Base-by-base conservation (phyloP, 129 eudicot species). In the Ambrosia artemisiifolia region DNA sequence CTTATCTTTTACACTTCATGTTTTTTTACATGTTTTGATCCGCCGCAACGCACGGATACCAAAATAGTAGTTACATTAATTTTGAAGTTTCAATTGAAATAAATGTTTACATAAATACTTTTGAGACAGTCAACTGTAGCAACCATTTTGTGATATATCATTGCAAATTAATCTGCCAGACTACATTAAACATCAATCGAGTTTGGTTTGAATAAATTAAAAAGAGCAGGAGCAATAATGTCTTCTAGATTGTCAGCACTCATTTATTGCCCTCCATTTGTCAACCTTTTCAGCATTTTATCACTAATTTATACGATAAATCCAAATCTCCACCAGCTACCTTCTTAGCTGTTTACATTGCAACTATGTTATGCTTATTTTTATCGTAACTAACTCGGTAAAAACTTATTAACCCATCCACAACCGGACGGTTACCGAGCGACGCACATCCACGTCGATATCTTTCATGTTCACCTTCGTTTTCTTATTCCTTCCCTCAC, bases 221-320 rank as follows among this genome's bases (percentile, higher is more conserved):
- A 54, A 8, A 33, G 3, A 18, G 61, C 61, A 54, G 61, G 61
- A 54, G 34, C 47, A 20, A 65, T 66, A 75, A 77, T 69, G 38
- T 38, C 16, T 60, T 59, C 40, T 69, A 51, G 7, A 61, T 18
- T 62, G 76, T 77, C 44, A 46, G 71, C 36, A 7, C 57, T 69
- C 73, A 69, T 77, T 77, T 61, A 62, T 61, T 40, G 75, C 35
- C 49, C 71, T 63, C 65, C 76, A 70, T 70, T 77, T 77, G 76
- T 49, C 81, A 62, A 63, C 30, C 33, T 36, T 33, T 53, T 65
- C 42, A 71, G 24, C 17, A 61, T 30, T 18, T 50, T 63, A 50
- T 44, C 18, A 18, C 43, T 71, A 56, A 56, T 18, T 3, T 4
- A 42, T 16, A n/a, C 54, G 38, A 63, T 17, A 51, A 53, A 28